Percentiles rank a stretch among this genome's conserved stretches.
phyloP scores from a whole-genome alignment of 1,284 basidiomycete species.

The Taiwanofungus camphoratus region DNA sequence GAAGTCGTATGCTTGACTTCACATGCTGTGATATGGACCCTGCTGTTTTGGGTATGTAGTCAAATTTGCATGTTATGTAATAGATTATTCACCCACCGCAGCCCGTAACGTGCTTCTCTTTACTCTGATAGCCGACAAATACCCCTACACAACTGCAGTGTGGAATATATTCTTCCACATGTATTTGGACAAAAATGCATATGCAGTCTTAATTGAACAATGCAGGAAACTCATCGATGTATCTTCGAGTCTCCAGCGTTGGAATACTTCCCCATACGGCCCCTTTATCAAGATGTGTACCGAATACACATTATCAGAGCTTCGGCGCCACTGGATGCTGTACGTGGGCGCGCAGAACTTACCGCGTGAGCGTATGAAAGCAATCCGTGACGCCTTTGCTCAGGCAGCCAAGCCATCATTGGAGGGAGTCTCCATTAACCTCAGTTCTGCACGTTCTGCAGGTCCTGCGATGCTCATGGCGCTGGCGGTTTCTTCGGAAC shows the following conservation, averaged over 20 bases:
- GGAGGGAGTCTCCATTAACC: neutral
- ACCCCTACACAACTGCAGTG: constrained; percentile 24
- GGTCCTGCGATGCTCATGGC: constrained; percentile 31
- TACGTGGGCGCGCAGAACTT: constrained; percentile 27
- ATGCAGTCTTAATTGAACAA: constrained; percentile 35
- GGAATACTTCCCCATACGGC: constrained; percentile 40
- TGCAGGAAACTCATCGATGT: constrained; percentile 37
- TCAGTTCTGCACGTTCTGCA: constrained; percentile 29
- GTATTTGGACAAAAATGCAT: constrained; percentile 38
- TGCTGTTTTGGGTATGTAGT: constrained; percentile 46
- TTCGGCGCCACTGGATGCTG: constrained; percentile 38
- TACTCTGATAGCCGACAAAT: constrained; percentile 31
- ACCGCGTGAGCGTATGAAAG: constrained; percentile 8
- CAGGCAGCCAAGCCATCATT: constrained; percentile 8
- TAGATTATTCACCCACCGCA: constrained; percentile 12
- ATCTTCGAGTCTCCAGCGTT: constrained; percentile 33
- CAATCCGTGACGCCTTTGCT: constrained; percentile 16
- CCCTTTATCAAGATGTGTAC: constrained; percentile 32
- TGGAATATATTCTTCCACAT: constrained; percentile 61
- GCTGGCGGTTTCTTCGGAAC: constrained; percentile 12
- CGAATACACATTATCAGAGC: constrained; percentile 34
- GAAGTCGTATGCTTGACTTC: constrained; percentile 40
- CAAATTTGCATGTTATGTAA: neutral
- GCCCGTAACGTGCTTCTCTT: constrained; percentile 37
- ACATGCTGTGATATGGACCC: constrained; percentile 59